Percentiles rank a stretch among this genome's conserved stretches.
phyloP scores from a whole-genome alignment of 2,329 filamentous ascomycete species.

The Lecanicillium sp. region DNA sequence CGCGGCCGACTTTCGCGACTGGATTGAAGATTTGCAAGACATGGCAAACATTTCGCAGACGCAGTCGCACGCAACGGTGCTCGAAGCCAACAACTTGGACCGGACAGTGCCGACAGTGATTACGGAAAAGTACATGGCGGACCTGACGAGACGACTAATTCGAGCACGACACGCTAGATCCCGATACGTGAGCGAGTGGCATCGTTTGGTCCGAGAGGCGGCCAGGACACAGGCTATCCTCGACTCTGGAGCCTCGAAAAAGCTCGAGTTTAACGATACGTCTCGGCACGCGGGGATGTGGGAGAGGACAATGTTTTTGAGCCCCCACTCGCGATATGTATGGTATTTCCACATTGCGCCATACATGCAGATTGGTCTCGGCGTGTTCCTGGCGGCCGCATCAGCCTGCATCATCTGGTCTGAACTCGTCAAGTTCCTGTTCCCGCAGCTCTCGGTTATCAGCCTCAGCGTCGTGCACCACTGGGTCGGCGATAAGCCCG shows the following conservation, averaged over 20 bases:
- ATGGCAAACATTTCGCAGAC: constrained; percentile 62
- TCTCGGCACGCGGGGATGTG: constrained; percentile 48
- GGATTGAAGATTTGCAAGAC: constrained; percentile 92
- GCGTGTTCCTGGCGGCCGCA: constrained; percentile 62
- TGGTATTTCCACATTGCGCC: constrained; percentile 70
- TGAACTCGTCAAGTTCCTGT: constrained; percentile 78
- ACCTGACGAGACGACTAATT: constrained; percentile 74
- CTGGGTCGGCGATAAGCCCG: constrained; percentile 60
- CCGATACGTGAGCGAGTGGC: constrained; percentile 82
- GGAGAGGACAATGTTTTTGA: constrained; percentile 55
- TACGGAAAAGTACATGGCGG: constrained; percentile 87
- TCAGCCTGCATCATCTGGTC: constrained; percentile 88
- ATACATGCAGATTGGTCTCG: constrained; percentile 54
- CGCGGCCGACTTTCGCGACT: constrained; percentile 71
- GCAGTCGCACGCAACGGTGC: constrained; percentile 33
- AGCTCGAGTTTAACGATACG: constrained; percentile 63
- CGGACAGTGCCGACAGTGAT: constrained; percentile 68
- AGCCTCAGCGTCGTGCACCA: constrained; percentile 66
- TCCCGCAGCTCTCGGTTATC: constrained; percentile 66
- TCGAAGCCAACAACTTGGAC: constrained; percentile 33
- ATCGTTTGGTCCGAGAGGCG: constrained; percentile 66
- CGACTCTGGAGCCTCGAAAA: constrained; percentile 73
- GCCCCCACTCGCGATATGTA: constrained; percentile 74
- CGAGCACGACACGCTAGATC: constrained; percentile 77
- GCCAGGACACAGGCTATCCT: constrained; percentile 71